A percentile compares a stretch with the other conserved stretches of the same genome.
Conservation (phyloP, 2,329 filamentous ascomycete genomes). For the Aspergillus sp. region DNA sequence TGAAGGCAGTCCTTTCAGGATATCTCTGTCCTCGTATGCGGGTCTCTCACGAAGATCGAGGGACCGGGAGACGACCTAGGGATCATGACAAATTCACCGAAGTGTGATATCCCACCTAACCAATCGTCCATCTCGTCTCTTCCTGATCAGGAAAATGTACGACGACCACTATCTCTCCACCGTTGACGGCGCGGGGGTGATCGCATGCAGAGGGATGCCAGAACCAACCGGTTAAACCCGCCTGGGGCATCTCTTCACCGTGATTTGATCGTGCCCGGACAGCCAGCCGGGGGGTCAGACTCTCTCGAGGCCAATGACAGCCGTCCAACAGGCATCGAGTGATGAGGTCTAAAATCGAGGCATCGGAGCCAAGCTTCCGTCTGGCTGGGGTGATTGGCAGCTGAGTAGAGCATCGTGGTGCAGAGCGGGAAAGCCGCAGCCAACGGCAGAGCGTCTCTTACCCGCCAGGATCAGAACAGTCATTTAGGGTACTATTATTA, state of each 20-base stretch:
- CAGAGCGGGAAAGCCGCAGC: slow-evolving; percentile 22
- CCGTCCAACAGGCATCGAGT: background rate
- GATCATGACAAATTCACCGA: no score
- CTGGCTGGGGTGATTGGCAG: slow-evolving; percentile 16
- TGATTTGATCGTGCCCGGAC: background rate
- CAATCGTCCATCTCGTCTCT: slow-evolving; percentile 2
- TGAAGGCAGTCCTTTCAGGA: no score
- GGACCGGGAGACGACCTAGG: no score
- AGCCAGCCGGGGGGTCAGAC: background rate
- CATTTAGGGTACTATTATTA: background rate
- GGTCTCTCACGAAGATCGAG: no score
- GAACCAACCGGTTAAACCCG: background rate
- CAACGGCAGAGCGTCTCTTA: slow-evolving; percentile 11
- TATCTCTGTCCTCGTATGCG: no score
- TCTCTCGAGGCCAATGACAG: background rate
- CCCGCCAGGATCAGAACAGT: slow-evolving; percentile 8
- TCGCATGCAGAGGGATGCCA: background rate
- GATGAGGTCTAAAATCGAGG: slow-evolving; percentile 14
- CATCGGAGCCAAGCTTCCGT: slow-evolving; percentile 24
- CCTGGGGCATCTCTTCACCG: background rate
- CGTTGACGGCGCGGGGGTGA: slow-evolving; percentile 5
- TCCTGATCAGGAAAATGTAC: slow-evolving; percentile 15
- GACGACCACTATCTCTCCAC: background rate
- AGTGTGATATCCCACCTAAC: no score
- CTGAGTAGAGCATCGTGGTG: slow-evolving; percentile 12